A percentile compares a stretch with the other conserved stretches of the same genome.
Evolutionary conservation across 2,329 filamentous ascomycete genomes (phyloP).

Genomic region (Colletotrichum nymphaeae): DNA sequence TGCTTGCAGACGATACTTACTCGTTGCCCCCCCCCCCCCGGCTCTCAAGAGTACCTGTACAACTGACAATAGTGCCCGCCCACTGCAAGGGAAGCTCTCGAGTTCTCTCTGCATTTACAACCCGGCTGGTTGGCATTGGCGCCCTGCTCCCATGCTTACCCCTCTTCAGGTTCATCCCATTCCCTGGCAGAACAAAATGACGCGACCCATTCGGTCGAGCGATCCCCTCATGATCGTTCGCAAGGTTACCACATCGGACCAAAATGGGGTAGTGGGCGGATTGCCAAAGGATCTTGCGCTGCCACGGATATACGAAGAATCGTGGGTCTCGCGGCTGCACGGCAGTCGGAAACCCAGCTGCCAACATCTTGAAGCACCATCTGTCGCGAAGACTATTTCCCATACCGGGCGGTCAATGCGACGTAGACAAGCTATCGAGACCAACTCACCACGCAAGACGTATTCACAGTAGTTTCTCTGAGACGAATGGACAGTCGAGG

Average conservation of each 20-base stretch:
- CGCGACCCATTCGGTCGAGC: conserved; percentile 27
- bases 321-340: conserved; percentile 25
- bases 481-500: not conserved
- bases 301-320: conserved; percentile 28
- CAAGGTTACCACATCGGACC: conserved; percentile 26
- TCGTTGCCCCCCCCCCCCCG: not conserved
- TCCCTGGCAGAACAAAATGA: conserved; percentile 30
- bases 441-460: not conserved
- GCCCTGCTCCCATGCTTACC: conserved; percentile 22
- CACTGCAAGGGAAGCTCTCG: not conserved
- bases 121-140: conserved; percentile 21
- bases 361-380: conserved; percentile 17
- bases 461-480: not conserved
- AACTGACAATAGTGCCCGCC: not conserved
- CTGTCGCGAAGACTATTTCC: not conserved
- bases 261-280: conserved; percentile 17
- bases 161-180: conserved; percentile 21
- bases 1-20: not conserved
- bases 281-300: conserved; percentile 25
- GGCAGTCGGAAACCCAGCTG: conserved; percentile 7
- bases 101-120: not conserved
- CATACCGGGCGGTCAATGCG: conserved; percentile 13
- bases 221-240: conserved; percentile 32
- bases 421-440: not conserved
- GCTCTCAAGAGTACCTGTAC: not conserved